Base-by-base conservation (phyloP, 495 filamentous ascomycete species). In the Penicillium arizonense region DNA sequence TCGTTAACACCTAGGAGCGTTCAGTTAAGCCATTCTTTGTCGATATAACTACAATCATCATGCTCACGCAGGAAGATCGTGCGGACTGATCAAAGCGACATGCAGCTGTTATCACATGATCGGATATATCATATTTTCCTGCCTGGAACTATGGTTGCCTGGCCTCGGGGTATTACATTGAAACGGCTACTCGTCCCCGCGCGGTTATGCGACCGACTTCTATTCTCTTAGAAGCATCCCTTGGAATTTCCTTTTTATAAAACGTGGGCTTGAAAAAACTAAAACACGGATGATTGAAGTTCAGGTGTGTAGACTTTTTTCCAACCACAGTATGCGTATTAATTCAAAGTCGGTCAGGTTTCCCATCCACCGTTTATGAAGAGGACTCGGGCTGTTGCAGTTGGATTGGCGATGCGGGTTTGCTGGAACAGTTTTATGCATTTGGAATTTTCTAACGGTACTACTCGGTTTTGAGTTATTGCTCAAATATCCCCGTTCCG, bases 21-120 rank as follows among this genome's bases (percentile, higher is more conserved):
- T 55, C 49, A 35, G 52, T 54, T 59, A 44, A 59, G 38, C 48
- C 44, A 30, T 43, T 40, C 40, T 50, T 44, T 21, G 23, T 24
- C 23, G 16, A 26, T 44, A 24, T 44, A 26, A 30, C 21, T 44
- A 12, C 21, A 24, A 24, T 24, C 23, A 24, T 24, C 23, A 24
- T 24, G 23, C 23, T 24, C 23, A 24, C 23, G 23, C 23, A 24
- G 23, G 23, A 24, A 24, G 23, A 24, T 24, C 23, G 14, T 47
- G 28, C 33, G 35, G 44, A 34, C 33, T 34, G 28, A 47, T 47
- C 18, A 47, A 24, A 24, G 23, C 23, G 23, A 24, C 23, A 24
- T 24, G 23, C 34, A 37, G 34, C 14, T 37, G 34, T 13, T 13
- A 37, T 37, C 34, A 37, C 34, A 37, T 37, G 34, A 37, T 37